Percentiles rank a stretch among this genome's conserved stretches.
These are phyloP conservation scores for Phytopythium delawarense DNA, from an alignment of 352 stramenopile species.

Conservation along the genomic window DNA sequence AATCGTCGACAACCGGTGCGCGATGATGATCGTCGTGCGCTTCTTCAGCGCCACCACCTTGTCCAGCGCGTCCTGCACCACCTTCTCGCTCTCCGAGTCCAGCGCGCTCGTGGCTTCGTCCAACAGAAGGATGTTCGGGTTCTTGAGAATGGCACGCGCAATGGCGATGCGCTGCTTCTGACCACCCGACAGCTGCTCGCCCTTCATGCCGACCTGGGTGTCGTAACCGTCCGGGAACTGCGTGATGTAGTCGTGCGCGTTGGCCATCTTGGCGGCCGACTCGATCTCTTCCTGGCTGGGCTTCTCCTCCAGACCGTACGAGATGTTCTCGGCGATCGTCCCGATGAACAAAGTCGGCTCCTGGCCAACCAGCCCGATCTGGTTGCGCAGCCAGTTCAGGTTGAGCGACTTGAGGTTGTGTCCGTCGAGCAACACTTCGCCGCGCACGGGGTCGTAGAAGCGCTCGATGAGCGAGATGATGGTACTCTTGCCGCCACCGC, in stretches of 20 bases:
- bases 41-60: slow-evolving; percentile 56
- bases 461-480: slow-evolving; percentile 34
- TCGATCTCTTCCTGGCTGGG: slow-evolving; percentile 69
- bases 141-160: slow-evolving; percentile 55
- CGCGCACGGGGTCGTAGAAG: slow-evolving; percentile 58
- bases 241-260: slow-evolving; percentile 49
- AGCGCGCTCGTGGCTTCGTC: slow-evolving; percentile 85
- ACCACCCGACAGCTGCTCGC: slow-evolving; percentile 26
- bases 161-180: slow-evolving; percentile 37
- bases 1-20: slow-evolving; percentile 85
- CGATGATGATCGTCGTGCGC: slow-evolving; percentile 83
- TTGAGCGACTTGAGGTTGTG: slow-evolving; percentile 72
- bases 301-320: slow-evolving; percentile 33
- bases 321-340: slow-evolving; percentile 60
- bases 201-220: slow-evolving; percentile 30
- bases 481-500: slow-evolving; percentile 45
- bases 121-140: slow-evolving; percentile 80
- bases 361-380: slow-evolving; percentile 61
- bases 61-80: slow-evolving; percentile 80
- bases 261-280: slow-evolving; percentile 33
- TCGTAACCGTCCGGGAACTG: slow-evolving; percentile 86
- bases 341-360: slow-evolving; percentile 58
- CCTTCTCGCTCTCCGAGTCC: slow-evolving; percentile 68
- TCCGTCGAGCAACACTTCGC: slow-evolving; percentile 70
- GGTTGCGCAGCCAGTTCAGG: slow-evolving; percentile 43